Conservation (phyloP, 495 filamentous ascomycete species). For the Achaetomiella virescens region DNA sequence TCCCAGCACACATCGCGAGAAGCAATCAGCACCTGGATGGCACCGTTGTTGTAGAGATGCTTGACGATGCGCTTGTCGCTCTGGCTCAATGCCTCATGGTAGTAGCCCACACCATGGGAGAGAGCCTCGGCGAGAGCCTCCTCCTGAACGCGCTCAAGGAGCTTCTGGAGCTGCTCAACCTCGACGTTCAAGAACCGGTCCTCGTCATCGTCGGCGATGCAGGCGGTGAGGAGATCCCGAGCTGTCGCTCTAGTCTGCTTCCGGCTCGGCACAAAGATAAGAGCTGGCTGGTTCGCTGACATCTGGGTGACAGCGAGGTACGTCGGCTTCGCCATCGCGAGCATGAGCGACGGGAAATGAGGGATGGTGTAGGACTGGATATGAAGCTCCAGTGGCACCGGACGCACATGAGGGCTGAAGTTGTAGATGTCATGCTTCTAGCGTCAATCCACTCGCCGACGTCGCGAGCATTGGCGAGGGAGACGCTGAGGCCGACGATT, state of each 20-base stretch:
- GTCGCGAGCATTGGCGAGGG: constrained; percentile 86
- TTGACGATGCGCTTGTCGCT: constrained; percentile 91
- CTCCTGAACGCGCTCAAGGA: constrained; percentile 77
- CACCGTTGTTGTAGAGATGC: constrained; percentile 83
- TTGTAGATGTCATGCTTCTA: constrained; percentile 97
- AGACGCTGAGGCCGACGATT: constrained; percentile 86
- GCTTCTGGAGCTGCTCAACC: constrained; percentile 69
- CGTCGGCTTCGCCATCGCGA: constrained; percentile 92
- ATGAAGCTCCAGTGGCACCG: constrained; percentile 84
- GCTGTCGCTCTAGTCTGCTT: constrained; percentile 89
- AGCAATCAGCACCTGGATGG: constrained; percentile 87
- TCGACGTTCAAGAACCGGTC: constrained; percentile 86
- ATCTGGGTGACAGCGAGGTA: constrained; percentile 80
- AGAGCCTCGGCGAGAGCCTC: constrained; percentile 80
- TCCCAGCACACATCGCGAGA: constrained; percentile 98
- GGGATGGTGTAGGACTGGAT: constrained; percentile 94
- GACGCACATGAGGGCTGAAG: constrained; percentile 87
- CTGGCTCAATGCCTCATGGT: constrained; percentile 82
- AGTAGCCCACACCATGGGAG: constrained; percentile 95
- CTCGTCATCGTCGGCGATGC: constrained; percentile 82
- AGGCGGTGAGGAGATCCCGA: constrained; percentile 79
- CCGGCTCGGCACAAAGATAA: constrained; percentile 86
- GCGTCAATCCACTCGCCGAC: constrained; percentile 98
- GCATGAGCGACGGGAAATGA: constrained; percentile 95
- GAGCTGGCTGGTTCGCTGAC: constrained; percentile 78